Evolutionary conservation across 495 filamentous ascomycete species (phyloP).

Genomic region (Letharia columbiana): DNA sequence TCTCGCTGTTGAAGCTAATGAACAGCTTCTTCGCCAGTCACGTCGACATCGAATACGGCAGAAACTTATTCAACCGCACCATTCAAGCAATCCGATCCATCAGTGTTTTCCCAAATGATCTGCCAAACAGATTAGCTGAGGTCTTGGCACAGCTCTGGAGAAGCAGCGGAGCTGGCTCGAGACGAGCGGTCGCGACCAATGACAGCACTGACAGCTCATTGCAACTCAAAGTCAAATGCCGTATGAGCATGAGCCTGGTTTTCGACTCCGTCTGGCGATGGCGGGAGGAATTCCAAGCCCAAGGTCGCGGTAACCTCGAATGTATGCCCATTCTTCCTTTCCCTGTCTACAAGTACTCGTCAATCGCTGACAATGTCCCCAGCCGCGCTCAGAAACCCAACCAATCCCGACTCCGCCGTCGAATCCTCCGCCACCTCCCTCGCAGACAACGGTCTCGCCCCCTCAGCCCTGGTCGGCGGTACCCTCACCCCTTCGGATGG

Average conservation of each 20-base stretch:
- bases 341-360: neutral
- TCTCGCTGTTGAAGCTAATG: constrained; percentile 75
- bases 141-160: constrained; percentile 91
- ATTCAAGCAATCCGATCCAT: constrained; percentile 69
- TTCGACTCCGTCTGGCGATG: constrained; percentile 92
- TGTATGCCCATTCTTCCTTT: constrained; percentile 40
- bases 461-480: constrained; percentile 27
- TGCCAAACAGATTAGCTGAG: constrained; percentile 77
- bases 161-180: constrained; percentile 45
- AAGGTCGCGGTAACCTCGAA: constrained; percentile 69
- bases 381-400: constrained; percentile 77
- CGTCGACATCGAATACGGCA: constrained; percentile 68
- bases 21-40: constrained; percentile 70
- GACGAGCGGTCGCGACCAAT: constrained; percentile 56
- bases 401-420: constrained; percentile 70
- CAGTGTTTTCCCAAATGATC: constrained; percentile 73
- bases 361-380: constrained; percentile 16
- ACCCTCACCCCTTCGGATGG: constrained; percentile 31
- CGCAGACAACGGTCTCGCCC: constrained; percentile 42
- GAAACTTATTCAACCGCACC: constrained; percentile 62
- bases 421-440: constrained; percentile 58
- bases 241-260: constrained; percentile 88
- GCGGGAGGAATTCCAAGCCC: constrained; percentile 77
- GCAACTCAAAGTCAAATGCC: constrained; percentile 76
- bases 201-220: constrained; percentile 51